Percentiles rank a stretch among this genome's conserved stretches.
Conservation (phyloP, 495 filamentous ascomycete genomes). For the Cenococcum geophilum region DNA sequence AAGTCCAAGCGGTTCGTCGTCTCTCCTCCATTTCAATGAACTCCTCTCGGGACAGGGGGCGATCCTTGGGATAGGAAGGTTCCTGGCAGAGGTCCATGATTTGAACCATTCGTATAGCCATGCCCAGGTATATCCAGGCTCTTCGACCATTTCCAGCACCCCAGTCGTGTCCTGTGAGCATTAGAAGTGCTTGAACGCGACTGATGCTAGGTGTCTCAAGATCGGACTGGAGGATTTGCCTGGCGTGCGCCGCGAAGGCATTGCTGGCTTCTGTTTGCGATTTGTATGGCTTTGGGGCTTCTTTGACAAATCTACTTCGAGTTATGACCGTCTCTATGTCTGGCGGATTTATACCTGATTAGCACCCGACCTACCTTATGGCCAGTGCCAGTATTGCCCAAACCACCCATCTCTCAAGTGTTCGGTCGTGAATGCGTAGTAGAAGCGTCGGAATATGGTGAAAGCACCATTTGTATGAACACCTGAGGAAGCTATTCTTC, state of each 20-base stretch:
- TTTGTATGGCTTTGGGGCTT: slow-evolving; percentile 27
- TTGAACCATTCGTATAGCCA: slow-evolving; percentile 32
- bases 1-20: slow-evolving; percentile 33
- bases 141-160: slow-evolving; percentile 31
- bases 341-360: background rate
- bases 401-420: slow-evolving; percentile 29
- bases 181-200: slow-evolving; percentile 31
- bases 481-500: slow-evolving; percentile 34
- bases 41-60: slow-evolving; percentile 25
- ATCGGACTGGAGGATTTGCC: slow-evolving; percentile 28
- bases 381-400: slow-evolving; percentile 33
- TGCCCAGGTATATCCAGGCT: slow-evolving; percentile 35
- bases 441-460: slow-evolving; percentile 34
- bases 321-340: background rate
- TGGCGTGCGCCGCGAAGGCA: slow-evolving; percentile 33
- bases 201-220: slow-evolving; percentile 31
- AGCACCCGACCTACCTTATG: slow-evolving; percentile 21
- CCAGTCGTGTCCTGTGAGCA: slow-evolving; percentile 34
- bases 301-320: slow-evolving; percentile 26
- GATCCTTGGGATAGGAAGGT: slow-evolving; percentile 10
- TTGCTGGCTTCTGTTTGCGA: slow-evolving; percentile 34
- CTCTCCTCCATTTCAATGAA: slow-evolving; percentile 33
- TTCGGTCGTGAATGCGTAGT: slow-evolving; percentile 28
- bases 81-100: slow-evolving; percentile 32
- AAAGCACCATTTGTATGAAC: slow-evolving; percentile 35